Conservation (phyloP, 2,329 filamentous ascomycete genomes). For the Paracamarosporium sp. region DNA sequence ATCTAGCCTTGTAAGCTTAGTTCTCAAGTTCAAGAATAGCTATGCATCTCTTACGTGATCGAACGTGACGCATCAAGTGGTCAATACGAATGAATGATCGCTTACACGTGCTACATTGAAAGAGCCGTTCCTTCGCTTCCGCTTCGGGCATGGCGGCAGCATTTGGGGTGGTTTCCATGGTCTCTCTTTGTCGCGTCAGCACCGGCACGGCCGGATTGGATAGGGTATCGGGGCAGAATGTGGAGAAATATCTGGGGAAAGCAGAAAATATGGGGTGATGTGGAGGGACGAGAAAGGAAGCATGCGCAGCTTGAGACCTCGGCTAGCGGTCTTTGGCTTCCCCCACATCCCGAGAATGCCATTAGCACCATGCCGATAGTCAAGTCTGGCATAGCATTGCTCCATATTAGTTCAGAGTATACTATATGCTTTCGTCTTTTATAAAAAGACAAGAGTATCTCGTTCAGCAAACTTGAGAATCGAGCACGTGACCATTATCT, state of each 20-base stretch:
- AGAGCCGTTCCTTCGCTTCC: conserved; percentile 37
- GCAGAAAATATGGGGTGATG: conserved; percentile 17
- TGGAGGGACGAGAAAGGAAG: background rate
- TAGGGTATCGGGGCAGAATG: conserved; percentile 14
- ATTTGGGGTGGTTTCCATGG: conserved; percentile 11
- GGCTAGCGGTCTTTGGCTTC: background rate
- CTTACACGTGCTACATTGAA: conserved; percentile 60
- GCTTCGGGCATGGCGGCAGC: conserved; percentile 20
- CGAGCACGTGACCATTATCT: background rate
- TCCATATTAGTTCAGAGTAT: background rate
- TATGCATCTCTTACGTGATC: conserved; percentile 50
- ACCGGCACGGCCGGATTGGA: background rate
- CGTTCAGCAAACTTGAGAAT: background rate
- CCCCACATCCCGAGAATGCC: conserved; percentile 19
- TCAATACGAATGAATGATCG: conserved; percentile 61
- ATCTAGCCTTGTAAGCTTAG: conserved; percentile 23
- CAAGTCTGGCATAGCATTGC: background rate
- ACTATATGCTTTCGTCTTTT: background rate
- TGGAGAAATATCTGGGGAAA: conserved; percentile 23
- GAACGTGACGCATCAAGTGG: conserved; percentile 61
- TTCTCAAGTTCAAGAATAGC: background rate
- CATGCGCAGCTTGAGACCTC: conserved; percentile 3
- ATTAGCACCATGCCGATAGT: background rate
- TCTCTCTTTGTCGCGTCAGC: too few species aligned
- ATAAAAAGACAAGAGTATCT: background rate